These are phyloP conservation scores for Neurospora sublineolata DNA, from an alignment of 495 filamentous ascomycete genomes.

Conservation along the genomic window DNA sequence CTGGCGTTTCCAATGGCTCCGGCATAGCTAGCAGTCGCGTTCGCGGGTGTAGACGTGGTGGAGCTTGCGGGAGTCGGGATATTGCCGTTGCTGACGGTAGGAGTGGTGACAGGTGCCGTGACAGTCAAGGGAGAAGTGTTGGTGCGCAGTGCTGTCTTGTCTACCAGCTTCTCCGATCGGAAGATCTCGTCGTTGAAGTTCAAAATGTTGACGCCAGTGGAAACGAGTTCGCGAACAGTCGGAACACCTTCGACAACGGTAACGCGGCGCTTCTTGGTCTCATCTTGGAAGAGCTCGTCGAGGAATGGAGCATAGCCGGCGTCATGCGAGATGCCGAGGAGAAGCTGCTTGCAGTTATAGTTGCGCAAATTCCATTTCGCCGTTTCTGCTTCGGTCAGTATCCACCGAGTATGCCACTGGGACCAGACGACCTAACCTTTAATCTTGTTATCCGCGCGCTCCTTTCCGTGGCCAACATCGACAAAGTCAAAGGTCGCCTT, in stretches of 20 bases:
- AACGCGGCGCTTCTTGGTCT: slow-evolving; percentile 44
- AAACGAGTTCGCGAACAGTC: slow-evolving; percentile 53
- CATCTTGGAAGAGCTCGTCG: slow-evolving; percentile 48
- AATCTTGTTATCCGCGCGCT: slow-evolving; percentile 62
- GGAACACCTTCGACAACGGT: slow-evolving; percentile 66
- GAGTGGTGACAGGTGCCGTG: background rate
- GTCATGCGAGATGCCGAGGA: slow-evolving; percentile 71
- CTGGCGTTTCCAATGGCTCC: slow-evolving; percentile 20
- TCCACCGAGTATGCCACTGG: background rate
- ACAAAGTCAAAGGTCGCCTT: slow-evolving; percentile 62
- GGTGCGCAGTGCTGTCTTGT: slow-evolving; percentile 15
- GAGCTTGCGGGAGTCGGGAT: background rate
- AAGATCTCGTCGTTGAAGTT: slow-evolving; percentile 54
- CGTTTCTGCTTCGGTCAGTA: slow-evolving; percentile 37
- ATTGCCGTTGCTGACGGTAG: background rate
- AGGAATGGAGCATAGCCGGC: slow-evolving; percentile 59
- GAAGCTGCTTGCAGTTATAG: slow-evolving; percentile 68
- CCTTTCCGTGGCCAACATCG: slow-evolving; percentile 60
- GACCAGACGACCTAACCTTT: slow-evolving; percentile 42
- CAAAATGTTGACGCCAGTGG: slow-evolving; percentile 44
- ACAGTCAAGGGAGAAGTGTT: background rate
- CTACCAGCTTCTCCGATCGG: slow-evolving; percentile 43
- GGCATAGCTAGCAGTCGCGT: slow-evolving; percentile 23
- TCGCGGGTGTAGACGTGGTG: slow-evolving; percentile 5
- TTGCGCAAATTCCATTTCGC: slow-evolving; percentile 51